Evolutionary conservation across 1,139 yeast species (phyloP).

Genomic region (Debaryomyces fabryi): DNA sequence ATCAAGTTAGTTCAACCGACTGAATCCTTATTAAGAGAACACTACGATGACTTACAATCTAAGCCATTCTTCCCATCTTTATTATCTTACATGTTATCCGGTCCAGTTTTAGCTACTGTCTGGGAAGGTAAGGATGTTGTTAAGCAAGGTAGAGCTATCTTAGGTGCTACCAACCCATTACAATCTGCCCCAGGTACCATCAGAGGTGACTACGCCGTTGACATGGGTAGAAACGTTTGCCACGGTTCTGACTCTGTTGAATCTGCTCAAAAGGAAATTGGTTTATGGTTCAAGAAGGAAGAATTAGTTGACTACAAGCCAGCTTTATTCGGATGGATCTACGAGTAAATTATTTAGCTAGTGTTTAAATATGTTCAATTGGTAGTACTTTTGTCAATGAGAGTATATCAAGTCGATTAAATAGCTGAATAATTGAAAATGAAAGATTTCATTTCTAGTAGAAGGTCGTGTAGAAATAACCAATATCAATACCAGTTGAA

Average conservation of each 20-base stretch:
- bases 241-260: conserved; percentile 99
- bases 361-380: conserved; percentile 6
- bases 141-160: conserved; percentile 95
- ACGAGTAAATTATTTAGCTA: conserved; percentile 61
- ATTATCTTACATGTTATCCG: conserved; percentile 95
- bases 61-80: conserved; percentile 98
- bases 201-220: conserved; percentile 96
- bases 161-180: conserved; percentile 99
- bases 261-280: conserved; percentile 94
- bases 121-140: conserved; percentile 99
- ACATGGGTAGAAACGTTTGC: conserved; percentile 98
- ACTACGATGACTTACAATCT: conserved; percentile 91
- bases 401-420: not conserved
- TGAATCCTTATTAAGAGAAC: conserved; percentile 85
- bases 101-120: conserved; percentile 98
- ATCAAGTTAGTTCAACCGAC: conserved; percentile 90
- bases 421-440: conserved; percentile 1
- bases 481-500: not conserved
- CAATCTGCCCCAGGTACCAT: conserved; percentile 98
- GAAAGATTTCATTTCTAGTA: not conserved
- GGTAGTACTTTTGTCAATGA: not conserved
- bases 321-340: conserved; percentile 83
- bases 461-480: conserved; percentile 6
- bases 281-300: conserved; percentile 97
- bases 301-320: conserved; percentile 94